Conservation (phyloP, 2,329 filamentous ascomycete genomes). For the Fusarium sp. region DNA sequence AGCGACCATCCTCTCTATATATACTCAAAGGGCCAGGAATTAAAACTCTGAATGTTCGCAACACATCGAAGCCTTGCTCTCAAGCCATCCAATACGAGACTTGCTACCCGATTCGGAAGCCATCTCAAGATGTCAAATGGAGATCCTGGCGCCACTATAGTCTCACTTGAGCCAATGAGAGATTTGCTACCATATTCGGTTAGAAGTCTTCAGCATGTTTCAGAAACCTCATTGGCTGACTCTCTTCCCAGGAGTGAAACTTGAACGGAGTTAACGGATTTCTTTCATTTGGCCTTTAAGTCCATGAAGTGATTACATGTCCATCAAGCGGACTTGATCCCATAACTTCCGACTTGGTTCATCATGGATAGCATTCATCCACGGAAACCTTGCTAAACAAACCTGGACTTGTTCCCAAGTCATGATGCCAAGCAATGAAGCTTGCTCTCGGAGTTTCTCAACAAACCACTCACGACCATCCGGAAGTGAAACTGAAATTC, state of each 20-base stretch:
- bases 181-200: slow-evolving; percentile 1
- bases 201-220: not conserved
- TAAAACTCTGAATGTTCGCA: too few species aligned
- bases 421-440: not conserved
- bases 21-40: too few species aligned
- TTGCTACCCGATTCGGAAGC: slow-evolving; percentile 12
- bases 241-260: rapidly evolving
- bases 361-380: not conserved
- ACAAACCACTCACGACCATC: not conserved
- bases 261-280: slow-evolving; percentile 6
- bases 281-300: not conserved
- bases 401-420: not conserved
- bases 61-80: not conserved
- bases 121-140: not conserved
- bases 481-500: not conserved
- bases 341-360: not conserved
- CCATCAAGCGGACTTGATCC: not conserved
- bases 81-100: slow-evolving; percentile 1
- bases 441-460: not conserved
- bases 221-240: not conserved
- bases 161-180: not conserved
- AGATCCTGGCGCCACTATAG: not conserved
- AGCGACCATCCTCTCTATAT: not conserved
- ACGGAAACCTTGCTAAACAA: not conserved
- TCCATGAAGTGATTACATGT: not conserved